Conservation (phyloP, 2,329 filamentous ascomycete species). For the Paecilomyces formosus region DNA sequence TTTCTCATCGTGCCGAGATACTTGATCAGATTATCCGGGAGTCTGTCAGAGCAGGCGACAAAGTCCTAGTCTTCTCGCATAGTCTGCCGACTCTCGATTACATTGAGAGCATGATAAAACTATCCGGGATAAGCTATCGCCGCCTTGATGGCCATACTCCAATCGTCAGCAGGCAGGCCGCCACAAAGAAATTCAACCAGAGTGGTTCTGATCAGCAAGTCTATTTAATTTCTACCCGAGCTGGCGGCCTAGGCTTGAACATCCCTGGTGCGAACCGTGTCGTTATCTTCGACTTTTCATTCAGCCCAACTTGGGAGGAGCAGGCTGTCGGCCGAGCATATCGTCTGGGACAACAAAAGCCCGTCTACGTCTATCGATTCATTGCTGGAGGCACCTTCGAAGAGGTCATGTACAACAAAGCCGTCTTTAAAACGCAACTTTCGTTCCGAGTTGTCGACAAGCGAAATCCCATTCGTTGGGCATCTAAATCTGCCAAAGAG, state of each 20-base stretch:
- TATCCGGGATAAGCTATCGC: constrained; percentile 40
- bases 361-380: constrained; percentile 79
- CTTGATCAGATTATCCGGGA: constrained; percentile 63
- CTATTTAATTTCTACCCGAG: constrained; percentile 74
- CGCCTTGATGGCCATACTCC: constrained; percentile 63
- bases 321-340: constrained; percentile 84
- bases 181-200: constrained; percentile 63
- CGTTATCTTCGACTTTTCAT: constrained; percentile 76
- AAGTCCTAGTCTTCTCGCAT: constrained; percentile 74
- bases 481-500: constrained; percentile 46
- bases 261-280: constrained; percentile 78
- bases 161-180: constrained; percentile 51
- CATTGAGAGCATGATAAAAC: constrained; percentile 51
- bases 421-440: constrained; percentile 76
- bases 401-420: constrained; percentile 61
- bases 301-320: constrained; percentile 73
- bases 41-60: constrained; percentile 57
- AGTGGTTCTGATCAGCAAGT: constrained; percentile 44
- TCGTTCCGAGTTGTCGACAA: constrained; percentile 75
- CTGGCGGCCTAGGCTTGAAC: constrained; percentile 78
- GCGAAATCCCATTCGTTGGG: constrained; percentile 64
- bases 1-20: constrained; percentile 63
- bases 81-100: constrained; percentile 64
- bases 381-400: constrained; percentile 74
- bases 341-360: constrained; percentile 72